Percentiles rank a stretch among this genome's conserved stretches.
Conservation (phyloP, 108 stramenopile genomes). For the Cyclotella distinguenda region DNA sequence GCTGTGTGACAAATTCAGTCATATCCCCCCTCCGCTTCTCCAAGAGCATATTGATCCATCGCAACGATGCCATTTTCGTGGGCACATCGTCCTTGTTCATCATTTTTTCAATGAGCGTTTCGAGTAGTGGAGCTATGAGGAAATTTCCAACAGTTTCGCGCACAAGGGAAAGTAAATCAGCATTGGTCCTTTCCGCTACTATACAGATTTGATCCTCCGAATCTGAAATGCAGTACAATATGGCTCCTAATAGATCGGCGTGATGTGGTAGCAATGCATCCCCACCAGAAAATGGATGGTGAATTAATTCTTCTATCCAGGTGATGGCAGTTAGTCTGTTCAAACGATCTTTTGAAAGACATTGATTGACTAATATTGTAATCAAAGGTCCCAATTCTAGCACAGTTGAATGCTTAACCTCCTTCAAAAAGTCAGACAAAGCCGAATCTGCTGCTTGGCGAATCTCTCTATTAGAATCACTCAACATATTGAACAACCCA, state of each 20-base stretch:
- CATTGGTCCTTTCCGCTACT: conserved; percentile 90
- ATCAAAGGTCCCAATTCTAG: conserved; percentile 96
- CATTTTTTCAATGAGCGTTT: conserved; percentile 86
- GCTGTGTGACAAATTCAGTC: conserved; percentile 81
- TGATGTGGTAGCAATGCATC: conserved; percentile 88
- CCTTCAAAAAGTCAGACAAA: conserved; percentile 82
- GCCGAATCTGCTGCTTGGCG: conserved; percentile 90
- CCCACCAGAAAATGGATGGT: conserved; percentile 88
- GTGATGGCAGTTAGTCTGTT: conserved; percentile 94
- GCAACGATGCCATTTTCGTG: conserved; percentile 89
- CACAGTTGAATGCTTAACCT: conserved; percentile 86
- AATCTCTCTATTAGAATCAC: conserved; percentile 94
- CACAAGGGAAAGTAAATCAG: conserved; percentile 83
- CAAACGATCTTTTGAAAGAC: conserved; percentile 90
- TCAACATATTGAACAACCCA: conserved; percentile 97
- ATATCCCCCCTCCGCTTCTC: conserved; percentile 92
- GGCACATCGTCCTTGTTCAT: conserved; percentile 88
- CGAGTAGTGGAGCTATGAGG: conserved; percentile 82
- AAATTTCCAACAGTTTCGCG: conserved; percentile 71
- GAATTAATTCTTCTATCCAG: conserved; percentile 95
- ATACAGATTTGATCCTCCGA: conserved; percentile 86
- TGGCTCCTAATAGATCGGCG: conserved; percentile 89
- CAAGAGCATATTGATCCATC: conserved; percentile 98
- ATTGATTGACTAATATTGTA: conserved; percentile 90
- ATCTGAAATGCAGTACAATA: conserved; percentile 92